phyloP scores from a whole-genome alignment of 192 early-diverging fungal species.

The Phlyctochytrium bullatum region DNA sequence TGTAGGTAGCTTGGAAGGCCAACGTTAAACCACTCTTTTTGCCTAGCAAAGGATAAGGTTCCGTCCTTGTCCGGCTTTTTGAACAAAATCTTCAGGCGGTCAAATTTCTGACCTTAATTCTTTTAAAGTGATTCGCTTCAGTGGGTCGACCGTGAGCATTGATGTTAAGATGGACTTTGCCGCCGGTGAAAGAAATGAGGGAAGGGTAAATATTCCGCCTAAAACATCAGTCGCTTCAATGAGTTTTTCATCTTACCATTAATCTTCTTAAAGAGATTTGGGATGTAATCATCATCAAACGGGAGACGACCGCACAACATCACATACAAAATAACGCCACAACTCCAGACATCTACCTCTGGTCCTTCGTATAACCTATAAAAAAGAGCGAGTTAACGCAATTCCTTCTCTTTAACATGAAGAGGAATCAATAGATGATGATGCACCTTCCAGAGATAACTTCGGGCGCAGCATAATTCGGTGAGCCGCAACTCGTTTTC shows the following conservation, averaged over 20 bases:
- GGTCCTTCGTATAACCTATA: constrained; percentile 76
- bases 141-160: constrained; percentile 94
- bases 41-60: constrained; percentile 29
- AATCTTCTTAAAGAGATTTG: constrained; percentile 82
- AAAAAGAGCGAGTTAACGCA: constrained; percentile 48
- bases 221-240: neutral
- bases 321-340: constrained; percentile 94
- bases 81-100: neutral
- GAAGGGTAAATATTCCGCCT: constrained; percentile 90
- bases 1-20: constrained; percentile 90
- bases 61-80: too few species aligned
- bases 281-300: constrained; percentile 97
- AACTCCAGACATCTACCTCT: constrained; percentile 99
- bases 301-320: constrained; percentile 95
- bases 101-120: constrained; percentile 57
- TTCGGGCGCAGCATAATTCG: constrained; percentile 63
- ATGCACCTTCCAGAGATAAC: constrained; percentile 49
- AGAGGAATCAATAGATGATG: neutral
- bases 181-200: constrained; percentile 80
- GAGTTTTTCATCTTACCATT: constrained; percentile 63
- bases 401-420: constrained; percentile 5
- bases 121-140: constrained; percentile 89
- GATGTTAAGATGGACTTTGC: constrained; percentile 78
- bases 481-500: constrained; percentile 57
- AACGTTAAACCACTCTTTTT: constrained; percentile 90